Evolutionary conservation across 2,329 filamentous ascomycete genomes (phyloP).

Genomic region (Aspergillus neotritici): DNA sequence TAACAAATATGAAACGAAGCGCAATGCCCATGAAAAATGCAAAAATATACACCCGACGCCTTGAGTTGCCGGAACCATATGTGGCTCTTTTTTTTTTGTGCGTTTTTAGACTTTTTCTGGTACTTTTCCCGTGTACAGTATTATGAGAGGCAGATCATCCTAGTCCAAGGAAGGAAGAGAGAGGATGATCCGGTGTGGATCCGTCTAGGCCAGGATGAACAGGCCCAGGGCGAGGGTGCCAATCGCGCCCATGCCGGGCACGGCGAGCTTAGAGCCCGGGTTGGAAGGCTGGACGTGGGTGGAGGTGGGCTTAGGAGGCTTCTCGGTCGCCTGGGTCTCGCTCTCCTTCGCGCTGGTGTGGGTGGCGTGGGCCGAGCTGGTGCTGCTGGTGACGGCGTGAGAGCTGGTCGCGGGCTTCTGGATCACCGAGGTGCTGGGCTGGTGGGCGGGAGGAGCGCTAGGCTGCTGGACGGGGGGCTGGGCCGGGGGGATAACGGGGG

Average conservation of each 20-base stretch:
- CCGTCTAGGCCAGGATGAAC: conserved; percentile 23
- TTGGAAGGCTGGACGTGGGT: conserved; percentile 8
- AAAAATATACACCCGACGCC: too few relatives aligned
- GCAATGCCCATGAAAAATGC: too few relatives aligned
- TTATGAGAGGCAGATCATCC: too few relatives aligned
- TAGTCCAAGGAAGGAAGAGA: not conserved
- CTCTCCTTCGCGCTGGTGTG: conserved; percentile 8
- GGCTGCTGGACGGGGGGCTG: conserved; percentile 4
- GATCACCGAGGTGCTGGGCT: conserved; percentile 8
- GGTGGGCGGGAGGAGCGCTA: conserved; percentile 4
- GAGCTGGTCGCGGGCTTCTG: conserved; percentile 9
- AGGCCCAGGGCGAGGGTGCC: conserved; percentile 15
- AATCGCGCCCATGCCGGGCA: conserved; percentile 20
- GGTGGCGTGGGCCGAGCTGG: not conserved
- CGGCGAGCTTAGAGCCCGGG: conserved; percentile 23
- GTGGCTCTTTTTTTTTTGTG: too few relatives aligned
- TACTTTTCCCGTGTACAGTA: too few relatives aligned
- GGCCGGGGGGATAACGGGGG: conserved; percentile 9
- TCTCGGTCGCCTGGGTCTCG: not conserved
- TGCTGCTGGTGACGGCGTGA: conserved; percentile 1
- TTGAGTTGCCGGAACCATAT: too few relatives aligned
- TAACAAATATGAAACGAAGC: too few relatives aligned
- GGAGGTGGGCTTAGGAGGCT: conserved; percentile 9
- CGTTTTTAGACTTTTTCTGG: too few relatives aligned
- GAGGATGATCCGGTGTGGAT: conserved; percentile 3